These are phyloP conservation scores for Petunia axillaris DNA, from an alignment of 257 asterid genomes.

Conservation along the genomic window DNA sequence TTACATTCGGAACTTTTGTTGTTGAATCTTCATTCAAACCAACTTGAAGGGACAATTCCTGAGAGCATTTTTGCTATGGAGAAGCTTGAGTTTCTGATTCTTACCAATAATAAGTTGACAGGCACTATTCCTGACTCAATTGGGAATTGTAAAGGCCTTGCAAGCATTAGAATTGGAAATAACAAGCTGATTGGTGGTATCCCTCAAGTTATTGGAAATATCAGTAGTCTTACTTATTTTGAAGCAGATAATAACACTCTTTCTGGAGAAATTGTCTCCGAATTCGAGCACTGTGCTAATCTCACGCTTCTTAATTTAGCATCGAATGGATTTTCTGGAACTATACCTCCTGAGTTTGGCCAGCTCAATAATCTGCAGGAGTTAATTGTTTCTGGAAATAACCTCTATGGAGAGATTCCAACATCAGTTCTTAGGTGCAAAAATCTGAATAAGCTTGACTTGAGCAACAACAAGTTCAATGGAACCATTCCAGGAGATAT, in stretches of 20 bases:
- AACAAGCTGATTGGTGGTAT: conserved; percentile 72
- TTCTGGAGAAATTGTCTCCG: conserved; percentile 82
- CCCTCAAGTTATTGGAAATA: conserved; percentile 77
- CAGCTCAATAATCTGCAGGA: conserved; percentile 72
- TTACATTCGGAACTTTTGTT: conserved; percentile 54
- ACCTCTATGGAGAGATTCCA: conserved; percentile 75
- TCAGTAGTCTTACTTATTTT: conserved; percentile 86
- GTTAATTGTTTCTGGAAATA: conserved; percentile 73
- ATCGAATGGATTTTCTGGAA: conserved; percentile 74
- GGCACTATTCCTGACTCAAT: conserved; percentile 69
- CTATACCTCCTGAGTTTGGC: conserved; percentile 76
- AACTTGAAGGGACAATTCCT: conserved; percentile 77
- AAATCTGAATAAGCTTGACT: conserved; percentile 85
- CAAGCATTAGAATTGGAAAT: conserved; percentile 82
- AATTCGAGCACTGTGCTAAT: conserved; percentile 78
- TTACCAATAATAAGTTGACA: conserved; percentile 71
- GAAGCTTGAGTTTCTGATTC: conserved; percentile 69
- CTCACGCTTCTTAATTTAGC: conserved; percentile 89
- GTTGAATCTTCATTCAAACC: conserved; percentile 89
- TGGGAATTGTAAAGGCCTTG: conserved; percentile 73
- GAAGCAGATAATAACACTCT: conserved; percentile 85
- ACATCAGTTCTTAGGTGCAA: conserved; percentile 60
- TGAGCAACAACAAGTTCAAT: conserved; percentile 73
- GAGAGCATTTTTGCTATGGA: conserved; percentile 73
- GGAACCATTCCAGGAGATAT: conserved; percentile 70